Evolutionary conservation across 2,329 filamentous ascomycete genomes (phyloP).

Genomic region (Laburnicola sp.): DNA sequence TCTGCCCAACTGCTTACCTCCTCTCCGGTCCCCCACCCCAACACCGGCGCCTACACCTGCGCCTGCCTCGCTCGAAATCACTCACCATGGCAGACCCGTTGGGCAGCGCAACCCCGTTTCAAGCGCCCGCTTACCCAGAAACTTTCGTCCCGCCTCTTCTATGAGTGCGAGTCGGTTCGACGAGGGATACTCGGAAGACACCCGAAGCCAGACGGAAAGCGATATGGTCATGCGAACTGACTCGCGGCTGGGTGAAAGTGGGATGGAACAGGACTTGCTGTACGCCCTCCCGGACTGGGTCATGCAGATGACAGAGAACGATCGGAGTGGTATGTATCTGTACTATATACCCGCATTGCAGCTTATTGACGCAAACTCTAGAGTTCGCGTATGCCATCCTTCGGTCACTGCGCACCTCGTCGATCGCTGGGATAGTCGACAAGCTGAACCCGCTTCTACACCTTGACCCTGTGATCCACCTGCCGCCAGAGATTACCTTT

Average conservation of each 20-base stretch:
- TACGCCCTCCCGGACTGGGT: slow-evolving; percentile 58
- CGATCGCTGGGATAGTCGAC: slow-evolving; percentile 78
- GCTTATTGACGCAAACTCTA: slow-evolving; percentile 42
- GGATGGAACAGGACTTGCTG: slow-evolving; percentile 36
- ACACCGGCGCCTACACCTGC: not conserved
- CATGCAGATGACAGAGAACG: slow-evolving; percentile 56
- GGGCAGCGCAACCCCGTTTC: slow-evolving; percentile 30
- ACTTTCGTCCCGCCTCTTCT: slow-evolving; percentile 41
- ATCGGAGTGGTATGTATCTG: slow-evolving; percentile 56
- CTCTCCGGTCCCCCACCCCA: too few relatives aligned
- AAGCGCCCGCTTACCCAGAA: slow-evolving; percentile 39
- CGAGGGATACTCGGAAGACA: slow-evolving; percentile 85
- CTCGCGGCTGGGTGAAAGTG: slow-evolving; percentile 37
- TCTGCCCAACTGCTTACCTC: too few relatives aligned
- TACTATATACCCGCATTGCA: not conserved
- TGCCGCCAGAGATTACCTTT: slow-evolving; percentile 88
- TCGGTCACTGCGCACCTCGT: slow-evolving; percentile 75
- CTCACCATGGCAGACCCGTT: slow-evolving; percentile 39
- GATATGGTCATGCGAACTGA: slow-evolving; percentile 47
- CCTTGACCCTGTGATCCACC: slow-evolving; percentile 83
- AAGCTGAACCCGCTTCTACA: slow-evolving; percentile 81
- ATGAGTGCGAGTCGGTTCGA: slow-evolving; percentile 59
- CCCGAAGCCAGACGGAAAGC: slow-evolving; percentile 53
- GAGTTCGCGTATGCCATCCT: slow-evolving; percentile 81
- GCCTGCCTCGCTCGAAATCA: slow-evolving; percentile 9